Conservation (phyloP, 257 asterid genomes). For the Gentiana dahurica region DNA sequence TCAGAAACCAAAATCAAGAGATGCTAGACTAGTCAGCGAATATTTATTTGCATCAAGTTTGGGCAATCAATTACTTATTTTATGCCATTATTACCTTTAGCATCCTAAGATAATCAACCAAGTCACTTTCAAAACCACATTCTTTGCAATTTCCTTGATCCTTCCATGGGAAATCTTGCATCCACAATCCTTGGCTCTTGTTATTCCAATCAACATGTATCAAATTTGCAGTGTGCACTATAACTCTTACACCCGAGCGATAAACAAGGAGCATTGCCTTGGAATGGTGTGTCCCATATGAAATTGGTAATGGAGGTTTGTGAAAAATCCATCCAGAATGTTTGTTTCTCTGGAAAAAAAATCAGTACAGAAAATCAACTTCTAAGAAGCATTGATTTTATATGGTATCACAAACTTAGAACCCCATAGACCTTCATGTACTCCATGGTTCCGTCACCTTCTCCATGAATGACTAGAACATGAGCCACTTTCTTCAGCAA, state of each 20-base stretch:
- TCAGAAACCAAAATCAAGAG: not conserved
- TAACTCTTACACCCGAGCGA: slow-evolving; percentile 80
- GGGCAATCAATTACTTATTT: not conserved
- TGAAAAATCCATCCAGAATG: slow-evolving; percentile 79
- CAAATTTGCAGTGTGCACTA: slow-evolving; percentile 89
- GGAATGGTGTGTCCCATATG: slow-evolving; percentile 98
- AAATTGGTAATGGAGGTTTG: slow-evolving; percentile 93
- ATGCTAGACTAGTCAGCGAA: not conserved
- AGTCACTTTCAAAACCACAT: slow-evolving; percentile 76
- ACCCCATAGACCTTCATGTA: slow-evolving; percentile 63
- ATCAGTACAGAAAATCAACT: slow-evolving; percentile 17
- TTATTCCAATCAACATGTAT: slow-evolving; percentile 93
- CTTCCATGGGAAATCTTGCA: slow-evolving; percentile 99
- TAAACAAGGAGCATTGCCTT: slow-evolving; percentile 95
- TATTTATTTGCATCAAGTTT: not conserved
- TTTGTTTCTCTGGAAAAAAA: slow-evolving; percentile 60
- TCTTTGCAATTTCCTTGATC: slow-evolving; percentile 40
- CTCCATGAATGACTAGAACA: slow-evolving; percentile 86
- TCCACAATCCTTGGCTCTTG: slow-evolving; percentile 96
- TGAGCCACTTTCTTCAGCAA: slow-evolving; percentile 52
- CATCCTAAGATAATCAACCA: slow-evolving; percentile 59
- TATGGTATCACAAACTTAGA: slow-evolving; percentile 6
- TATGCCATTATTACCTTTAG: slow-evolving; percentile 49
- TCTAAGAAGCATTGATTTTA: slow-evolving; percentile 19
- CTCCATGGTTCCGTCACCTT: slow-evolving; percentile 80